phyloP scores from a whole-genome alignment of 2,329 filamentous ascomycete genomes.

The Diaporthe citrichinensis region DNA sequence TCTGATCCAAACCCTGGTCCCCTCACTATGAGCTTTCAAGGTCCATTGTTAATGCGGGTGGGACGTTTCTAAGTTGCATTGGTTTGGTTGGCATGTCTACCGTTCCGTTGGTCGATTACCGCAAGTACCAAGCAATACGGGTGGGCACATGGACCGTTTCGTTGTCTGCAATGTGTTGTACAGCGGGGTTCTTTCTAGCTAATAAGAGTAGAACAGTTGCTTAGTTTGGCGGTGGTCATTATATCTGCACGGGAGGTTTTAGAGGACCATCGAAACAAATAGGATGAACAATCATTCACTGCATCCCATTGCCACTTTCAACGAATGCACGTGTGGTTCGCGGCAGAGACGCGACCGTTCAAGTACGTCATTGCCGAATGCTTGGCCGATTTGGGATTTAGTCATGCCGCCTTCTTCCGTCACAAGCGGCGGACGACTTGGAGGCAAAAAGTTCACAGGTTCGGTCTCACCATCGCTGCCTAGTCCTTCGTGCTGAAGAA shows the following conservation, averaged over 20 bases:
- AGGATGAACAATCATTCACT: background rate
- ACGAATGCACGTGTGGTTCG: conserved; percentile 22
- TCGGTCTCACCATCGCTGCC: conserved; percentile 14
- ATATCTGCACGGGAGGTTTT: background rate
- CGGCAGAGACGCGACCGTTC: conserved; percentile 30
- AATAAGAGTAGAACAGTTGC: background rate
- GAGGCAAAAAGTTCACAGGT: background rate
- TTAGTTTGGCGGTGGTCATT: too few species aligned
- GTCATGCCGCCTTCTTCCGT: conserved; percentile 22
- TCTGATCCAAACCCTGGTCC: background rate
- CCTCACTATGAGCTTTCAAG: background rate
- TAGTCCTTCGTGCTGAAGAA: background rate
- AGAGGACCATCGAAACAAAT: background rate
- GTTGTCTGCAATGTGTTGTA: background rate
- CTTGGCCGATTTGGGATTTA: conserved; percentile 24
- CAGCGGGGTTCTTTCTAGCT: background rate
- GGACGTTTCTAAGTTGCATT: background rate
- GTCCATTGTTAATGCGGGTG: background rate
- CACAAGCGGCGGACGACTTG: conserved; percentile 7
- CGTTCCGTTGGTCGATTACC: background rate
- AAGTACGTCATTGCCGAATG: conserved; percentile 32
- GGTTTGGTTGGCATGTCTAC: background rate
- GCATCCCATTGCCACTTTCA: background rate
- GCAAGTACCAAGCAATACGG: background rate
- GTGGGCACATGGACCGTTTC: too few species aligned